Conservation (phyloP, 441 rosid genomes). For the Brassica balearica region DNA sequence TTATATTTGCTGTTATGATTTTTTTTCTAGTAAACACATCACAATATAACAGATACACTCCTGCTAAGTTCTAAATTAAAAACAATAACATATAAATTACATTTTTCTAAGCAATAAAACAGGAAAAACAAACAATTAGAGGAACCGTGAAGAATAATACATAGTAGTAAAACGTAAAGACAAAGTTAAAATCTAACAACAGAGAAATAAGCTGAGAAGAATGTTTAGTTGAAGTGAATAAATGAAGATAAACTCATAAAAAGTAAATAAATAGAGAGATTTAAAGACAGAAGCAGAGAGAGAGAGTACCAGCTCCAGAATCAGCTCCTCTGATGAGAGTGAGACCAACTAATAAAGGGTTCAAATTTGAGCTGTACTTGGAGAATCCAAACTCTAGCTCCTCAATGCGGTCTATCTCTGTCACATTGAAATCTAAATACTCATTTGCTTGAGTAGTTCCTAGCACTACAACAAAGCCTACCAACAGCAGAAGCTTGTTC, state of each 20-base stretch:
- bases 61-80: constrained; percentile 6
- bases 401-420: constrained; percentile 62
- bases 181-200: constrained; percentile 29
- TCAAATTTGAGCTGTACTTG: constrained; percentile 44
- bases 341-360: constrained; percentile 82
- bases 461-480: constrained; percentile 27
- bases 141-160: constrained; percentile 17
- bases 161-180: constrained; percentile 21
- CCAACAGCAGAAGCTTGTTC: constrained; percentile 30
- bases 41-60: constrained; percentile 5
- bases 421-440: constrained; percentile 58
- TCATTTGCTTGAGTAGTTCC: constrained; percentile 43
- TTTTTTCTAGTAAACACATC: neutral
- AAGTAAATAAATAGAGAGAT: constrained; percentile 16
- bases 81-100: neutral
- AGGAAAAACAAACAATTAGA: neutral
- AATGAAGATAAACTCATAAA: constrained; percentile 21
- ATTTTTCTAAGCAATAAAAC: constrained; percentile 19
- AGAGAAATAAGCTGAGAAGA: constrained; percentile 25
- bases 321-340: constrained; percentile 83
- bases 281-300: neutral
- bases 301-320: constrained; percentile 83
- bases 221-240: constrained; percentile 32
- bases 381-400: constrained; percentile 60
- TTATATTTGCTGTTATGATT: no score